These are phyloP conservation scores for Chrysoporthe deuterocubensis DNA, from an alignment of 2,329 filamentous ascomycete species.

Conservation along the genomic window DNA sequence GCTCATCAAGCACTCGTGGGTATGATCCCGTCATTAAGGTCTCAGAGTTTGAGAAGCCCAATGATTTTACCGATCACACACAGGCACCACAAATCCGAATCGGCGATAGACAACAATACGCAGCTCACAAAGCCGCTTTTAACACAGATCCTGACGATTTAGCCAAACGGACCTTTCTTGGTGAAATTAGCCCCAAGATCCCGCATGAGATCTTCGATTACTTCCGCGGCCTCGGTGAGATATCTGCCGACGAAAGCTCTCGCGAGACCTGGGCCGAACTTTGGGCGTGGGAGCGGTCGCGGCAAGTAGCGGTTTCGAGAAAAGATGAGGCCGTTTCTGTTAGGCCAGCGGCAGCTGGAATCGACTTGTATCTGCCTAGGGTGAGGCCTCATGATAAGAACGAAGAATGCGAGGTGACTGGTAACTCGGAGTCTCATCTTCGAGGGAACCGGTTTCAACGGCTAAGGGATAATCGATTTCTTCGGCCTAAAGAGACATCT, in stretches of 20 bases:
- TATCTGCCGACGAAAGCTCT: not conserved
- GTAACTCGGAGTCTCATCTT: not conserved
- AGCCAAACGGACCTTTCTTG: not conserved
- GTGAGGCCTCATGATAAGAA: not conserved
- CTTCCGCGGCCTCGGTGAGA: not conserved
- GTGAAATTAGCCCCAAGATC: not conserved
- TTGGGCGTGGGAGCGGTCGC: conserved; percentile 10
- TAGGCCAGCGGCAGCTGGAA: not conserved
- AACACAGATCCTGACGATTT: not conserved
- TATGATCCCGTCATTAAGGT: not conserved
- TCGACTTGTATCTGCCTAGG: not conserved
- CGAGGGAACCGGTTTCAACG: not conserved
- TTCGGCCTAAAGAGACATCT: not conserved
- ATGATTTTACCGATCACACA: not conserved
- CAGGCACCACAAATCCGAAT: not conserved
- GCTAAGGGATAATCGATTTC: not conserved
- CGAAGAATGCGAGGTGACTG: not conserved
- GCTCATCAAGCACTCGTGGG: not conserved
- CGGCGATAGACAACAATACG: not conserved
- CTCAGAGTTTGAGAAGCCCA: not conserved
- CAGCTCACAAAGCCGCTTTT: not conserved
- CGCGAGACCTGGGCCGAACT: not conserved
- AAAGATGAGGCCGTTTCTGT: not conserved
- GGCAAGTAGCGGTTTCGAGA: not conserved
- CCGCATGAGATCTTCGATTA: not conserved